Base-by-base conservation (phyloP, 768 basidiomycete species). In the Kockovaella imperatae region DNA sequence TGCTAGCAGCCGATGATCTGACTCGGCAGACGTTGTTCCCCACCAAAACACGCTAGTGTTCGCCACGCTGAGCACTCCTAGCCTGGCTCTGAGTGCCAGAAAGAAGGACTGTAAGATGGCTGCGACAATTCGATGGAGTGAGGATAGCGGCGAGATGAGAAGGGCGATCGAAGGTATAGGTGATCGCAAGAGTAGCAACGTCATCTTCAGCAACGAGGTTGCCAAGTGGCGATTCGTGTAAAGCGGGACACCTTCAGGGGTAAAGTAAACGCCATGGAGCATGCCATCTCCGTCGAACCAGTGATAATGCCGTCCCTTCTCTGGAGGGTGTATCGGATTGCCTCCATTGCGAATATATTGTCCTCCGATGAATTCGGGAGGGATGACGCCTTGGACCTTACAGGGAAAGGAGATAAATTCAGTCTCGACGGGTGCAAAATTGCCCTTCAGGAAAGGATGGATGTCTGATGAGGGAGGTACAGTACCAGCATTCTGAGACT, bases 211-310 rank as follows among this genome's bases (percentile, higher is more conserved):
- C 25, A 60, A 48, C 0, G 66, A 65, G 13, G 56, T 68, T 5
- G 45, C 64, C 36, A 56, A 62, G 54, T 64, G 72, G 25, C 56
- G 59, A 56, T 69, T 70, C 38, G 72, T 73, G 53, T 72, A 72
- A 20, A 62, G 52, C 6, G 63, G 60, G 15, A 45, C 34, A 3
- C 47, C 48, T 15, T 54, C 38, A 0, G 46, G 36, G 4, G 32
- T 23, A 47, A 74, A 74, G 43, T 57, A 59, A 5, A 74, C 73
- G 6, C 73, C 73, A 45, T 66, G 61, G 5, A 74, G 52, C 73
- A 74, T 74, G 8, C 73, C 73, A 55, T 74, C 73, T 2, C 73
- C 73, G 47, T 74, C 73, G 35, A 74, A 74, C 71, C 69, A 71
- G 45, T 70, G 67, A 45, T 69, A 69, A 31, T 64, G 64, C 21